Conservation (phyloP, 2,329 filamentous ascomycete species). For the Trichophyton verrucosum region DNA sequence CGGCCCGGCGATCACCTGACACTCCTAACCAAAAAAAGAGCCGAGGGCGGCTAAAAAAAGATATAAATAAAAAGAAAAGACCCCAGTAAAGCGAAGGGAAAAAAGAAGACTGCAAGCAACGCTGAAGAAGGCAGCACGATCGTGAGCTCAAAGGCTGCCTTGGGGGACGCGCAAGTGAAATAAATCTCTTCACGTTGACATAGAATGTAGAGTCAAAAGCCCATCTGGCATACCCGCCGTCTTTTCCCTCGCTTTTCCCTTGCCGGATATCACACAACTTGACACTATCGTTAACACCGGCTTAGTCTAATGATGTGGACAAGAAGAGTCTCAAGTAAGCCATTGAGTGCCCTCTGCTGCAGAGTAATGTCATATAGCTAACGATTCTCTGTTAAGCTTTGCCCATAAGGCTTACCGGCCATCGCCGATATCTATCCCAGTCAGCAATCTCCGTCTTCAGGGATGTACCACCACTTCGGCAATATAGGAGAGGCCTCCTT, state of each 20-base stretch:
- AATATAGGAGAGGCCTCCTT: conserved; percentile 54
- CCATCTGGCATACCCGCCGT: not conserved
- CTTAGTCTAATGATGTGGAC: conserved; percentile 18
- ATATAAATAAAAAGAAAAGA: not conserved
- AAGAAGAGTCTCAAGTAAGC: conserved; percentile 16
- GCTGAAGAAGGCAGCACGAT: conserved; percentile 16
- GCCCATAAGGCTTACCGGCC: conserved; percentile 3
- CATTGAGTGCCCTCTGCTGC: not conserved
- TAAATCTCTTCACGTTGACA: conserved; percentile 8
- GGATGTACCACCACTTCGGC: conserved; percentile 57
- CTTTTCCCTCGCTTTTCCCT: not conserved
- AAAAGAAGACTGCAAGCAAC: conserved; percentile 12
- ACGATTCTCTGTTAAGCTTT: conserved; percentile 8
- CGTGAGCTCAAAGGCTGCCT: not conserved
- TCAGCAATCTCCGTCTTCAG: conserved; percentile 50
- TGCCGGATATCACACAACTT: not conserved
- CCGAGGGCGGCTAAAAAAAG: not conserved
- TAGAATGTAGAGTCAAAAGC: conserved; percentile 3
- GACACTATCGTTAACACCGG: not conserved
- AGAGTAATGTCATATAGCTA: conserved; percentile 9
- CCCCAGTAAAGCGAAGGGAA: conserved; percentile 7
- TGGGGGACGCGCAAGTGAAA: not conserved
- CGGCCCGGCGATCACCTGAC: not conserved
- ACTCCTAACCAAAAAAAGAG: not conserved
- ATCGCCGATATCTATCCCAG: conserved; percentile 13